These are phyloP conservation scores for Phylloporus sp. DNA, from an alignment of 1,284 basidiomycete genomes.

Conservation along the genomic window DNA sequence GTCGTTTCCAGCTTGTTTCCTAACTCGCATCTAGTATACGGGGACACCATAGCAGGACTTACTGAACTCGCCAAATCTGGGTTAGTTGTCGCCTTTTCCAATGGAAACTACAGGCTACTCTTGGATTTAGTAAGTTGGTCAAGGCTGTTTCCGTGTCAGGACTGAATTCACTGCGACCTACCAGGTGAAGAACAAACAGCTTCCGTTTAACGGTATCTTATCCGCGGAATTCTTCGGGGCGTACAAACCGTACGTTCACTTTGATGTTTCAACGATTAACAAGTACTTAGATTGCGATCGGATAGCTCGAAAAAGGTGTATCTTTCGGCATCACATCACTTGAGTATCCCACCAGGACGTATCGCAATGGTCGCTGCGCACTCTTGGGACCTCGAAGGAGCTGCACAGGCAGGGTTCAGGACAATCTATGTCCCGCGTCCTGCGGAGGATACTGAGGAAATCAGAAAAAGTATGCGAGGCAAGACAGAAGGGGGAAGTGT, in stretches of 20 bases:
- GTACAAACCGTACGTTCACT: conserved; percentile 64
- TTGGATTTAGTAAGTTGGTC: conserved; percentile 59
- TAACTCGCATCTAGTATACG: conserved; percentile 55
- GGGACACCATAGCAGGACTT: conserved; percentile 60
- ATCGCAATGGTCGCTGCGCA: conserved; percentile 74
- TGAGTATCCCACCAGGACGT: conserved; percentile 57
- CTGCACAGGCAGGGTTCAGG: conserved; percentile 59
- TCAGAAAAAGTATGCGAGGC: conserved; percentile 41
- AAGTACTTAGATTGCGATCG: neutral
- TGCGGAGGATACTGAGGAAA: conserved; percentile 48
- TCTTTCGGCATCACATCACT: conserved; percentile 55
- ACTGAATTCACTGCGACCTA: neutral
- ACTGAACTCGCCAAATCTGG: conserved; percentile 56
- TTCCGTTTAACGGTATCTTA: conserved; percentile 71
- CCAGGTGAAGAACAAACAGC: conserved; percentile 63
- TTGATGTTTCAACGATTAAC: neutral
- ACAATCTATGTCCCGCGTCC: conserved; percentile 63
- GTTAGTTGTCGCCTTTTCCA: conserved; percentile 65
- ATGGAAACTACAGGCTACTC: conserved; percentile 67
- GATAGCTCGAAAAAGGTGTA: conserved; percentile 62
- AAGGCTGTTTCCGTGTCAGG: neutral
- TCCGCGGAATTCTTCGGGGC: conserved; percentile 65
- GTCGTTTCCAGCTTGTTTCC: neutral
- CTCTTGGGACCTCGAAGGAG: conserved; percentile 61
- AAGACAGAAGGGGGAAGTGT: conserved; percentile 59